Conservation (phyloP, 2,329 filamentous ascomycete species). For the Arthroderma sp. region DNA sequence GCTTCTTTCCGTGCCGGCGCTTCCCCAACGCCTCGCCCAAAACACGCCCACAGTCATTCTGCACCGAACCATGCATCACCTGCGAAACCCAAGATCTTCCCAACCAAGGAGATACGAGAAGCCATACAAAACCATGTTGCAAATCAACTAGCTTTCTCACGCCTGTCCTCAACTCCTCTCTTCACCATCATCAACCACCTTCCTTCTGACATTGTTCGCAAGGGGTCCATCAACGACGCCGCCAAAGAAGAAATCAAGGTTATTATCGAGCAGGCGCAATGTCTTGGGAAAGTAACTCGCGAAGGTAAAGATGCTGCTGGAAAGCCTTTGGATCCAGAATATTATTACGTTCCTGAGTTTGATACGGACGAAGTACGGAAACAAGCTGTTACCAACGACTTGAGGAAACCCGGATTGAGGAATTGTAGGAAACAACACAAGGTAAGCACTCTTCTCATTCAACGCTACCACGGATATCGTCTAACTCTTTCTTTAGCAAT, state of each 20-base stretch:
- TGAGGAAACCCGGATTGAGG: constrained; percentile 78
- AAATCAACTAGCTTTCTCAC: constrained; percentile 91
- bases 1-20: constrained; percentile 57
- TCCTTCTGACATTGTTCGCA: constrained; percentile 47
- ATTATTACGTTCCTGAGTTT: constrained; percentile 85
- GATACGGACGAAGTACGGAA: constrained; percentile 68
- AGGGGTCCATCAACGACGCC: constrained; percentile 30
- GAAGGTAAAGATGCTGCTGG: constrained; percentile 94
- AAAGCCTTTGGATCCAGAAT: constrained; percentile 86
- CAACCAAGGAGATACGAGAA: constrained; percentile 13
- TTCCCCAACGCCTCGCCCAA: constrained; percentile 41
- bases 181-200: constrained; percentile 82
- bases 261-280: constrained; percentile 60
- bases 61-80: constrained; percentile 17
- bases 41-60: constrained; percentile 6
- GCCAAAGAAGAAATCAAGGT: constrained; percentile 52
- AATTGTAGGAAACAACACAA: constrained; percentile 94
- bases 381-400: constrained; percentile 68
- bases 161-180: constrained; percentile 78
- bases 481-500: constrained; percentile 41
- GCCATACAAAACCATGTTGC: constrained; percentile 62
- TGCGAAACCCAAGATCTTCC: constrained; percentile 15
- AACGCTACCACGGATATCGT: constrained; percentile 3
- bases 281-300: constrained; percentile 76
- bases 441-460: constrained; percentile 42